These are phyloP conservation scores for Fagopyrum esculentum DNA, from an alignment of 148 eudicot genomes.

Conservation along the genomic window DNA sequence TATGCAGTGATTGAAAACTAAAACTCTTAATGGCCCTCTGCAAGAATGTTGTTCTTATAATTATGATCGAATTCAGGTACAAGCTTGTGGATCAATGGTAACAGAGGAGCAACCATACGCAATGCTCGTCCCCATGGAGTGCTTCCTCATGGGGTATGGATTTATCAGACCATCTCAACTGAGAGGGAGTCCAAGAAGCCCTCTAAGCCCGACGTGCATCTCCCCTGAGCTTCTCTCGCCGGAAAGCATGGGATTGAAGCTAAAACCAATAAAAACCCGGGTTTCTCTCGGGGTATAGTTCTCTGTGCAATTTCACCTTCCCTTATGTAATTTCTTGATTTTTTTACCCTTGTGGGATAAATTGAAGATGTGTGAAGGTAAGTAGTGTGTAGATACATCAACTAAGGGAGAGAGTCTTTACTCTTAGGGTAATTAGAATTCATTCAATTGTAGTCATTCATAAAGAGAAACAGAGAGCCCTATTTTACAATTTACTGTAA, in stretches of 20 bases:
- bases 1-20: constrained; percentile 15
- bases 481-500: constrained; percentile 5
- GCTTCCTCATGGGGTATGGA: constrained; percentile 90
- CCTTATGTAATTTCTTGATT: constrained; percentile 8
- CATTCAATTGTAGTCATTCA: constrained; percentile 10
- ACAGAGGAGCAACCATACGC: constrained; percentile 96
- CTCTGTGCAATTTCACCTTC: not conserved
- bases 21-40: too few relatives aligned
- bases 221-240: constrained; percentile 98
- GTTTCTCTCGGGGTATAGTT: constrained; percentile 33
- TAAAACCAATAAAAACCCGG: constrained; percentile 90
- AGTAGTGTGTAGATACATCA: constrained; percentile 6
- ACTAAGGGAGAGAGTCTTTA: not conserved
- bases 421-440: not conserved
- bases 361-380: constrained; percentile 4
- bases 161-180: constrained; percentile 56
- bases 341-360: not conserved
- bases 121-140: constrained; percentile 84
- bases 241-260: constrained; percentile 96
- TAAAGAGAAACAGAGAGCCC: not conserved
- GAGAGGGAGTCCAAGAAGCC: constrained; percentile 90
- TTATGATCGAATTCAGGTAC: constrained; percentile 42
- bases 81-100: constrained; percentile 83
- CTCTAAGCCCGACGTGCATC: constrained; percentile 76
- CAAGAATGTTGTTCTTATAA: too few relatives aligned